Conservation (phyloP, 371 early-diverging fungal genomes). For the Batkoa obscura region DNA sequence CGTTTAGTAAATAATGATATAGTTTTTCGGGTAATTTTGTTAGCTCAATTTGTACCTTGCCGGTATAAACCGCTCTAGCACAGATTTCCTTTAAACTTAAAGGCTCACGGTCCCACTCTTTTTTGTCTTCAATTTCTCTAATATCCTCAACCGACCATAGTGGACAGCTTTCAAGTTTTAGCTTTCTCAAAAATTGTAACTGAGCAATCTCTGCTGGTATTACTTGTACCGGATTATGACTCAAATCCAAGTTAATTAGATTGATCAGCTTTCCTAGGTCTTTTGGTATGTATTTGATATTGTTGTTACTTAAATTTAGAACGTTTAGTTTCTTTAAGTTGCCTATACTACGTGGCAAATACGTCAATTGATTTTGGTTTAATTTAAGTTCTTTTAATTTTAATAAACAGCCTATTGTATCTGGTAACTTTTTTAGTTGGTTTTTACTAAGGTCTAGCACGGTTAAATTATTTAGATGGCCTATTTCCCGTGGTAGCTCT, state of each 20-base stretch:
- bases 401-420: constrained; percentile 39
- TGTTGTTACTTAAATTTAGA: constrained; percentile 31
- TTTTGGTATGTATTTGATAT: constrained; percentile 30
- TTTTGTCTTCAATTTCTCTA: background rate
- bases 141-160: constrained; percentile 12
- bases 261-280: constrained; percentile 32
- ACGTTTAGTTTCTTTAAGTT: constrained; percentile 29
- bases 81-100: background rate
- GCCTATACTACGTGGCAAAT: constrained; percentile 38
- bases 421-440: constrained; percentile 30
- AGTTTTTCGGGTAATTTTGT: constrained; percentile 13
- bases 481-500: constrained; percentile 37
- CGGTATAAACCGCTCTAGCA: background rate
- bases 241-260: constrained; percentile 41
- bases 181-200: constrained; percentile 36
- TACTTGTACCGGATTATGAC: constrained; percentile 33
- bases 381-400: constrained; percentile 45
- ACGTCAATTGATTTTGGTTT: constrained; percentile 35
- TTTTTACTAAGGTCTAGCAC: constrained; percentile 46
- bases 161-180: constrained; percentile 36
- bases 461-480: constrained; percentile 32
- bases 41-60: background rate
- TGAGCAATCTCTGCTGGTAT: constrained; percentile 56
- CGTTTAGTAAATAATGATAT: constrained; percentile 40
- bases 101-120: background rate